A percentile compares a stretch with the other conserved stretches of the same genome.
These are phyloP conservation scores for Boletus rubroflammeus DNA, from an alignment of 768 basidiomycete genomes.

Conservation along the genomic window DNA sequence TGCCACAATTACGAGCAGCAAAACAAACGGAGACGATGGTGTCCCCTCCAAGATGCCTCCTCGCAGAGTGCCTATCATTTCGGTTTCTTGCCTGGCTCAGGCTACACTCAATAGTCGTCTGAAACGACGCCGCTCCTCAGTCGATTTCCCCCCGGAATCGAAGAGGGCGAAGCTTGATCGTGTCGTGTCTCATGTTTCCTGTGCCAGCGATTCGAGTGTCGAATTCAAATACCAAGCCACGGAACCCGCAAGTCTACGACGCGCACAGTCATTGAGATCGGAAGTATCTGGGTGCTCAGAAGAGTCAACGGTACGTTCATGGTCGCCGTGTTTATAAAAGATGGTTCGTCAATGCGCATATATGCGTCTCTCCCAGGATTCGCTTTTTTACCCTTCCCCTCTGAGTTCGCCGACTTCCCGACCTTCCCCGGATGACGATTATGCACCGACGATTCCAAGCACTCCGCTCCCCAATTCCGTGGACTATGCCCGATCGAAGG, in stretches of 20 bases:
- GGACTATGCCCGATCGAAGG: conserved; percentile 20
- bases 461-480: conserved; percentile 26
- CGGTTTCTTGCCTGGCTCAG: not conserved
- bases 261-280: conserved; percentile 38
- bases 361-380: conserved; percentile 12
- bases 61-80: not conserved
- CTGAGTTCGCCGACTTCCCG: conserved; percentile 1
- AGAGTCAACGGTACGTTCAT: conserved; percentile 7
- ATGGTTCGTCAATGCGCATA: not conserved
- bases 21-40: not conserved
- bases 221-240: conserved; percentile 22
- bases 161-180: conserved; percentile 22
- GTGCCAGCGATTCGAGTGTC: not conserved
- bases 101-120: not conserved
- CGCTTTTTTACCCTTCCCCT: conserved; percentile 3
- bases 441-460: conserved; percentile 21
- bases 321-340: not conserved
- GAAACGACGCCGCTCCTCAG: conserved; percentile 16
- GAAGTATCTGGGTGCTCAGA: conserved; percentile 15
- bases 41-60: not conserved
- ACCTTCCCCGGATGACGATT: not conserved
- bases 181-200: not conserved
- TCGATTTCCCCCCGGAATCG: not conserved
- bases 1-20: not conserved
- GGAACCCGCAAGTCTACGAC: conserved; percentile 39